A percentile compares a stretch with the other conserved stretches of the same genome.
phyloP scores from a whole-genome alignment of 2,329 filamentous ascomycete species.

The Ophiostoma triangulosporum region DNA sequence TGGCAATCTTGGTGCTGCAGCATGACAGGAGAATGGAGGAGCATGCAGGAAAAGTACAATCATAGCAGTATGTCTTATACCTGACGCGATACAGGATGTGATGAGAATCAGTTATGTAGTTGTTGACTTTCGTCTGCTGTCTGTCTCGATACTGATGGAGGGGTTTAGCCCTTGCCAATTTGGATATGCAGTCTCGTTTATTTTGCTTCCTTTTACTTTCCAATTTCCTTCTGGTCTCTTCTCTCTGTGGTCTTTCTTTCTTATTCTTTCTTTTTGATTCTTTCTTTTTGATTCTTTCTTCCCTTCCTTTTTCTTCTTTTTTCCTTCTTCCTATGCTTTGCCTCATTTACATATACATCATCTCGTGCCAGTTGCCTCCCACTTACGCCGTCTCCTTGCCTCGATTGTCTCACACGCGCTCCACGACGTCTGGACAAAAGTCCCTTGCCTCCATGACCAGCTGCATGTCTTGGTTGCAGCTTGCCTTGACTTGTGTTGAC shows the following conservation, averaged over 20 bases:
- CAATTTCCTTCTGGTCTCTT: too few relatives aligned
- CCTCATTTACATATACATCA: not conserved
- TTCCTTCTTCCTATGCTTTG: not conserved
- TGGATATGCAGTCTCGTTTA: too few relatives aligned
- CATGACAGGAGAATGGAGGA: not conserved
- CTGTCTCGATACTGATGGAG: too few relatives aligned
- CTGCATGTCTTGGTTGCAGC: not conserved
- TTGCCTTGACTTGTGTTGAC: not conserved
- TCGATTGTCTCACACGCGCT: too few relatives aligned
- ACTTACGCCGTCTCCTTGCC: not conserved
- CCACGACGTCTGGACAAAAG: not conserved
- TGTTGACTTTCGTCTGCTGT: too few relatives aligned
- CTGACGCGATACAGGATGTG: too few relatives aligned
- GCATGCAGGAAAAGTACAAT: not conserved
- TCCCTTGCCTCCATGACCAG: not conserved
- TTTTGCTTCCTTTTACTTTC: too few relatives aligned
- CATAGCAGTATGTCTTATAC: not conserved
- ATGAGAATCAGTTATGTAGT: too few relatives aligned
- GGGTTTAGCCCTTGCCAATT: too few relatives aligned
- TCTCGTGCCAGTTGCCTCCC: not conserved
- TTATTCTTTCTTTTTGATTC: not conserved
- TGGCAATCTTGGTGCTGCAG: not conserved
- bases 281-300: not conserved
- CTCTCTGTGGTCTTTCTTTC: not conserved
- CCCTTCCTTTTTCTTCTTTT: not conserved